phyloP scores from a whole-genome alignment of 495 filamentous ascomycete genomes.

The Aeminium ludgeri region DNA sequence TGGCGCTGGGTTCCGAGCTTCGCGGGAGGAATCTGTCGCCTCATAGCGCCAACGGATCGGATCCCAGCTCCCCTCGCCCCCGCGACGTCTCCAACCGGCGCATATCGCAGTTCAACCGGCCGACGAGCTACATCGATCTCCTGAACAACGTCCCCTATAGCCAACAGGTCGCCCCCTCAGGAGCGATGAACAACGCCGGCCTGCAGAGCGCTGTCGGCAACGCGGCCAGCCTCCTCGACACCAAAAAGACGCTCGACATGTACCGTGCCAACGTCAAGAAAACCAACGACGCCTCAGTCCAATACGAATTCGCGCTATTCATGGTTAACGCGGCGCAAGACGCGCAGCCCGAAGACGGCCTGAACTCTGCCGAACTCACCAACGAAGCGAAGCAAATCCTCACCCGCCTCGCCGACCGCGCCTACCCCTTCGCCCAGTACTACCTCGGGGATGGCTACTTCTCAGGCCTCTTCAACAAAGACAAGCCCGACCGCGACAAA shows the following conservation, averaged over 20 bases:
- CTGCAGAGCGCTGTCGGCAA: constrained; percentile 63
- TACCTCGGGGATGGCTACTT: constrained; percentile 89
- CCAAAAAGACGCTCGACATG: constrained; percentile 89
- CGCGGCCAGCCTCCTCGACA: constrained; percentile 76
- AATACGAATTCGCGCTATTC: constrained; percentile 92
- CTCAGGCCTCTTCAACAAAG: constrained; percentile 87
- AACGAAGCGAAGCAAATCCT: constrained; percentile 81
- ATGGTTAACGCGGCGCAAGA: constrained; percentile 77
- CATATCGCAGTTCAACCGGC: constrained; percentile 58
- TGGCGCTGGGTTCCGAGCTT: constrained; percentile 53
- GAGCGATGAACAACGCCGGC: constrained; percentile 50
- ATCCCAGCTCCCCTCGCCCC: constrained; percentile 24
- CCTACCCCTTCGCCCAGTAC: constrained; percentile 94
- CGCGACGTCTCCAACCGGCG: constrained; percentile 19
- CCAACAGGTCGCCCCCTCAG: constrained; percentile 52
- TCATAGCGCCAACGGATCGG: constrained; percentile 22
- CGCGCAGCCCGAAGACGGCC: constrained; percentile 30
- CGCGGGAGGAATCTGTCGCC: constrained; percentile 42
- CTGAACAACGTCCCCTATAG: constrained; percentile 70
- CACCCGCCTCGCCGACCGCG: constrained; percentile 65
- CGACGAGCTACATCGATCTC: constrained; percentile 70
- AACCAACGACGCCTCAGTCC: constrained; percentile 67
- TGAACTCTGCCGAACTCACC: constrained; percentile 45
- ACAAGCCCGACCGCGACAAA: constrained; percentile 72
- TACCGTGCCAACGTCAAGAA: constrained; percentile 94